Conservation (phyloP, 2,329 filamentous ascomycete species). For the Ceratocystis variospora region DNA sequence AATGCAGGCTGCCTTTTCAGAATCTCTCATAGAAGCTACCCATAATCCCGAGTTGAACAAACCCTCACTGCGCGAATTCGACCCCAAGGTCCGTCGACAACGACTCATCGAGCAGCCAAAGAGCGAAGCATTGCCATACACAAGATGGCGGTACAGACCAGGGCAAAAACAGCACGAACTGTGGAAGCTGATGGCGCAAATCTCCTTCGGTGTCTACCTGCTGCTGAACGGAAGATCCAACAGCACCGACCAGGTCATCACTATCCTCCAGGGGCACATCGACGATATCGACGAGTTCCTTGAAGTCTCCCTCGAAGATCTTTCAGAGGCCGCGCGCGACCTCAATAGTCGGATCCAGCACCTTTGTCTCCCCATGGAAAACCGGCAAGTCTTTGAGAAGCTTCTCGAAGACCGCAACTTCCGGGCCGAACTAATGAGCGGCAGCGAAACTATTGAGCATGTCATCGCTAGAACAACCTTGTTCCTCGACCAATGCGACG, state of each 20-base stretch:
- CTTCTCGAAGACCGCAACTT: conserved; percentile 80
- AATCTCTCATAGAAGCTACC: conserved; percentile 54
- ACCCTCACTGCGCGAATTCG: conserved; percentile 39
- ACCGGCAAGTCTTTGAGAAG: conserved; percentile 67
- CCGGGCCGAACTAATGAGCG: conserved; percentile 65
- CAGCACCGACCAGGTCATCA: conserved; percentile 74
- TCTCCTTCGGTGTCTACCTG: conserved; percentile 84
- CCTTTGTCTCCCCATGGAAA: conserved; percentile 69
- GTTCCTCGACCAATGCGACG: conserved; percentile 61
- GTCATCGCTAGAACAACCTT: conserved; percentile 67
- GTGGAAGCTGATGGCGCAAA: conserved; percentile 80
- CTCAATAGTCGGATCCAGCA: conserved; percentile 67
- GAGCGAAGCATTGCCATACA: conserved; percentile 57
- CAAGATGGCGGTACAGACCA: conserved; percentile 61
- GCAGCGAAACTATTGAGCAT: conserved; percentile 83
- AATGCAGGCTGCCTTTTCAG: conserved; percentile 71
- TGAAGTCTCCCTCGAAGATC: conserved; percentile 72
- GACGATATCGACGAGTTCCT: conserved; percentile 88
- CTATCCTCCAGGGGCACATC: conserved; percentile 80
- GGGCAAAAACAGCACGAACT: conserved; percentile 74
- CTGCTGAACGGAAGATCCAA: conserved; percentile 75
- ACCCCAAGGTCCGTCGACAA: conserved; percentile 49
- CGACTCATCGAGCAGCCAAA: conserved; percentile 53
- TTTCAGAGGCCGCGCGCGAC: conserved; percentile 63
- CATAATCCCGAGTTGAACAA: conserved; percentile 26